Conservation (phyloP, 306 rosid genomes). For the Echinosophora koreensis region DNA sequence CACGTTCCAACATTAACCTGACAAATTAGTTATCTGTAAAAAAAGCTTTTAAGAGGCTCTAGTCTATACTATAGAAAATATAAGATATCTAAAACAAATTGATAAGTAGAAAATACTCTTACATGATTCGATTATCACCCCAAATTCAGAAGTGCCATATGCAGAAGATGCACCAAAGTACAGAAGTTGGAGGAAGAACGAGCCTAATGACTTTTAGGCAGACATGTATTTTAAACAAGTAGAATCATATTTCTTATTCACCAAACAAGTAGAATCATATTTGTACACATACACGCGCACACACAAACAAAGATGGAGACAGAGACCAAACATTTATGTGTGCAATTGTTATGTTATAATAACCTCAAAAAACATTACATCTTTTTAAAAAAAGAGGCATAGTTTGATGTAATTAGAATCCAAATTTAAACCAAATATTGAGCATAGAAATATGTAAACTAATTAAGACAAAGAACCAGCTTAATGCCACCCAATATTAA, state of each 20-base stretch:
- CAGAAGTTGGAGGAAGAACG: background rate
- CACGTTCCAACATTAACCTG: background rate
- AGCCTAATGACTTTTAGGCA: background rate
- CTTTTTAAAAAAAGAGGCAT: too few relatives aligned
- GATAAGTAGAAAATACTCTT: background rate
- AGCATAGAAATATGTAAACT: background rate
- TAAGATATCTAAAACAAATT: background rate
- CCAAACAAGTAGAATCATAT: background rate
- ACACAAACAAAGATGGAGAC: background rate
- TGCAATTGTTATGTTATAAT: background rate
- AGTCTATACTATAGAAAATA: background rate
- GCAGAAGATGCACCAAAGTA: background rate
- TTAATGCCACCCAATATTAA: background rate
- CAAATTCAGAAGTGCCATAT: background rate
- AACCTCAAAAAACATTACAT: background rate
- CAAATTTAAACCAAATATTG: background rate
- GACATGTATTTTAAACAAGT: background rate
- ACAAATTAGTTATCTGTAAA: background rate
- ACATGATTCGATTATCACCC: conserved; percentile 19
- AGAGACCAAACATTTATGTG: background rate
- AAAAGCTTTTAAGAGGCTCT: background rate
- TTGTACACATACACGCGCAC: background rate
- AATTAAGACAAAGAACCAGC: background rate
- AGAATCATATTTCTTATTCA: background rate
- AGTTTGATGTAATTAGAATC: conserved; percentile 4